These are phyloP conservation scores for Lipomyces spencermartinsiae DNA, from an alignment of 805 yeast genomes.

Conservation along the genomic window DNA sequence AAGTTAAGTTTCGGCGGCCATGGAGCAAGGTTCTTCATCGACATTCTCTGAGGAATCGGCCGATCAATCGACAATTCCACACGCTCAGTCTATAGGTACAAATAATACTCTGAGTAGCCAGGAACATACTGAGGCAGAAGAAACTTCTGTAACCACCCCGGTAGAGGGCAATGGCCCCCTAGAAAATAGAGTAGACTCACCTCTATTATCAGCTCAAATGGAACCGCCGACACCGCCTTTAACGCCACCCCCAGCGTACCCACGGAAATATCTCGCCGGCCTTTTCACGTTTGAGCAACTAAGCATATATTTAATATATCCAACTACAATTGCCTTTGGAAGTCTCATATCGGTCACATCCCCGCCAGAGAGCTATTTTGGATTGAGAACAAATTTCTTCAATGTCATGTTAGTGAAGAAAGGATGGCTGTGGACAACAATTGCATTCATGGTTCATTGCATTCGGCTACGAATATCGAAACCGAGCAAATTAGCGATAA, in stretches of 20 bases:
- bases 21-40: background rate
- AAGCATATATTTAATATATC: slow-evolving; percentile 39
- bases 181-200: background rate
- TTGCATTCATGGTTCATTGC: slow-evolving; percentile 46
- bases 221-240: slow-evolving; percentile 15
- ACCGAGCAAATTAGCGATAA: slow-evolving; percentile 25
- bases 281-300: slow-evolving; percentile 32
- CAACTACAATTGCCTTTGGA: slow-evolving; percentile 41
- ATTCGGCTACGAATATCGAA: slow-evolving; percentile 15
- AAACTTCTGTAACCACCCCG: background rate
- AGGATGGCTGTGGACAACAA: slow-evolving; percentile 92
- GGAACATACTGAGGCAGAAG: background rate
- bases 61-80: background rate
- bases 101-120: background rate
- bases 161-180: background rate
- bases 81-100: background rate
- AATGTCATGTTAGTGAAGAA: slow-evolving; percentile 79
- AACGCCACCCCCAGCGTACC: slow-evolving; percentile 17
- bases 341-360: slow-evolving; percentile 38
- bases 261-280: slow-evolving; percentile 15
- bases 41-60: background rate
- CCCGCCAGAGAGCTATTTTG: slow-evolving; percentile 45
- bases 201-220: background rate
- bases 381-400: slow-evolving; percentile 66
- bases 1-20: background rate